Conservation (phyloP, 345 rosid species). For the Atalantia buxifolia region DNA sequence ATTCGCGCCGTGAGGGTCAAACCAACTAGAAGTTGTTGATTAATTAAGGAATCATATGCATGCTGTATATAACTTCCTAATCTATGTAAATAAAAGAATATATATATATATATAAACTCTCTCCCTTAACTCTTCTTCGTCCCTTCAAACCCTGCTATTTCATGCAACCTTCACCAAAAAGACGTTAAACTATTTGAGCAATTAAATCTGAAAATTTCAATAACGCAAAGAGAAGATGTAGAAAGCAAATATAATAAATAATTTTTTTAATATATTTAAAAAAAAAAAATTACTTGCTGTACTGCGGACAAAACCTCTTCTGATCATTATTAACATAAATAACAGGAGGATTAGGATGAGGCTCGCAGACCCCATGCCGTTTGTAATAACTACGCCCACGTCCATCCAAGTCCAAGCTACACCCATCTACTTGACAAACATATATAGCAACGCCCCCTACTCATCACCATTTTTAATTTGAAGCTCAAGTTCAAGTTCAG, state of each 20-base stretch:
- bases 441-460: neutral
- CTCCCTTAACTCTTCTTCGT: slow-evolving; percentile 25
- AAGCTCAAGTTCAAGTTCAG: neutral
- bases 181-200: too few species aligned
- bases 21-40: too few species aligned
- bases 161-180: slow-evolving; percentile 20
- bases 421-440: slow-evolving; percentile 23
- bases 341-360: slow-evolving; percentile 15
- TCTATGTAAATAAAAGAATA: too few species aligned
- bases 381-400: slow-evolving; percentile 12
- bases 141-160: slow-evolving; percentile 15
- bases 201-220: too few species aligned
- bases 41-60: too few species aligned
- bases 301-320: slow-evolving; percentile 25
- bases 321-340: slow-evolving; percentile 9
- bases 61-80: too few species aligned
- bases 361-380: slow-evolving; percentile 19
- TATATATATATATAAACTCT: neutral
- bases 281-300: slow-evolving; percentile 5
- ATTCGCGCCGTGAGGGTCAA: too few species aligned
- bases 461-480: neutral
- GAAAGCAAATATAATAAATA: too few species aligned
- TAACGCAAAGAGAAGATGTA: too few species aligned
- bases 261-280: too few species aligned
- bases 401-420: neutral